Base-by-base conservation (phyloP, 1,139 yeast species). In the Lodderomyces oxycetoniae region DNA sequence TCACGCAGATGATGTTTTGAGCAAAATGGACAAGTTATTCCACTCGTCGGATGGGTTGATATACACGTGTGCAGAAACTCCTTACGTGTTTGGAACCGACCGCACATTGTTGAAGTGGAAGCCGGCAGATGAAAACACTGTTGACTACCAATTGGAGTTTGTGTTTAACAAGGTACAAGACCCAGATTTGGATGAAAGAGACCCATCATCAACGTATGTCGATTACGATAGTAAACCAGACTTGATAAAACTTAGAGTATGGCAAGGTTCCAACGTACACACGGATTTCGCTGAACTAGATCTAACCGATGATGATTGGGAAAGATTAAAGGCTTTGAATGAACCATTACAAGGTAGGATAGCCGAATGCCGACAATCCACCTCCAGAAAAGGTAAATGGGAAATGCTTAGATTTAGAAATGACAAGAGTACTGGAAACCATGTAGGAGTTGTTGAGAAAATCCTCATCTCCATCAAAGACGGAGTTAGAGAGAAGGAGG, bases 21-120 rank as follows among this genome's bases (percentile, higher is more conserved):
- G 78, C 28, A 77, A 76, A 45, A 69, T 87, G 54, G 86, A 83
- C 29, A 72, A 77, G 35, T 66, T 91, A 34, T 84, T 86, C 25
- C 96, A 93, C 56, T 84, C 85, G 38, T 81, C 94, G 1, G 99
- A 93, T 60, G 99, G 99, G 1, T 71, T 93, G 26, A 87, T 93
- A 41, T 86, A 87, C 55, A 93, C 99, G 2, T 86, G 95, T 47
- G 85, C 93, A 23, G 87, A 79, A 40, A 76, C 93, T 1, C 94
- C 95, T 0, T 93, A 93, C 58, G 71, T 77, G 3, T 77, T 80
- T 45, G 97, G 97, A 9, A 89, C 97, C 0, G 97, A 91, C 55
- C 73, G 76, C 3, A 76, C 82, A 2, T 55, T 84, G 31, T 61
- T 93, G 37, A 93, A 93, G 57, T 93, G 99, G 99, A 93, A 93